A percentile compares a stretch with the other conserved stretches of the same genome.
These are phyloP conservation scores for Leccinum uliginosum DNA, from an alignment of 768 basidiomycete species.

Conservation along the genomic window DNA sequence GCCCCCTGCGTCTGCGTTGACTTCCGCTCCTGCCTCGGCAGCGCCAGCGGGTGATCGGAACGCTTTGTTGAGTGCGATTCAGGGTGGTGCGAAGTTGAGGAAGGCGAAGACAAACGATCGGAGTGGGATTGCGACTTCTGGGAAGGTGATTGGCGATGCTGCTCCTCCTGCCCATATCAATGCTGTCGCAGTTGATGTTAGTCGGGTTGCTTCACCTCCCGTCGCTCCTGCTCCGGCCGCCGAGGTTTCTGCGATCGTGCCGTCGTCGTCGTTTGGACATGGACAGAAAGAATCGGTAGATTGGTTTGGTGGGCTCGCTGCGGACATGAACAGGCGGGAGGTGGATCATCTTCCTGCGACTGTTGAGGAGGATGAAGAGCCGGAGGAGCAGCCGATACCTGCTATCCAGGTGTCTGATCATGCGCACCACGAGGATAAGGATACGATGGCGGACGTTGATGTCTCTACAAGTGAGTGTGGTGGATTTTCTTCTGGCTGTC, in stretches of 20 bases:
- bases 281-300: conserved; percentile 77
- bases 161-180: conserved; percentile 69
- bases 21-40: conserved; percentile 36
- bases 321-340: conserved; percentile 47
- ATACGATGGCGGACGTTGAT: conserved; percentile 72
- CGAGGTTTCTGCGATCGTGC: conserved; percentile 14
- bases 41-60: conserved; percentile 50
- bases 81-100: conserved; percentile 64
- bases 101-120: conserved; percentile 83
- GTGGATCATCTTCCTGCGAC: conserved; percentile 46
- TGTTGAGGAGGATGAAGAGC: conserved; percentile 49
- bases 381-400: conserved; percentile 36
- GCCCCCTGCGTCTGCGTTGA: conserved; percentile 26
- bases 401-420: conserved; percentile 54
- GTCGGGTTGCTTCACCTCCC: conserved; percentile 29
- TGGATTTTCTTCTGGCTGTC: background rate
- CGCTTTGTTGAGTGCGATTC: conserved; percentile 76
- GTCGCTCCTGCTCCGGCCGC: conserved; percentile 15
- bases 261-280: conserved; percentile 26
- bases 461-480: conserved; percentile 47
- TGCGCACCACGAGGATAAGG: conserved; percentile 36
- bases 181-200: conserved; percentile 30
- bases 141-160: conserved; percentile 73
- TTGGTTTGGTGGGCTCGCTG: conserved; percentile 88
- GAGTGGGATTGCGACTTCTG: conserved; percentile 63